Conservation (phyloP, 495 filamentous ascomycete genomes). For the Penicillium egyptiacum region DNA sequence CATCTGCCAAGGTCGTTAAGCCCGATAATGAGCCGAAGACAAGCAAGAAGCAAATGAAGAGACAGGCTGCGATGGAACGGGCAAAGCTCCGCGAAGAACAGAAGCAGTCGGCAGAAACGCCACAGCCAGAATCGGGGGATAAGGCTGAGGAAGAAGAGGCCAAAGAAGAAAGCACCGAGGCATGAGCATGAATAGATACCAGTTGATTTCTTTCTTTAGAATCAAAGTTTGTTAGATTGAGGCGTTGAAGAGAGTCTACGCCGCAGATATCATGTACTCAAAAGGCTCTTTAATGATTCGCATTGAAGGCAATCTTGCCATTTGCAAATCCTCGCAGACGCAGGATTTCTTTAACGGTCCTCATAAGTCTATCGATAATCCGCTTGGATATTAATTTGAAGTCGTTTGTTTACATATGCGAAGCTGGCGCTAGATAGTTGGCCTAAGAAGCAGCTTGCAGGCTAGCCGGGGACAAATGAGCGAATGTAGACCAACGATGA, state of each 20-base stretch:
- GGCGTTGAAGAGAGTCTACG: neutral
- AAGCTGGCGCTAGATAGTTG: neutral
- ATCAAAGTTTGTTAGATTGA: too few relatives aligned
- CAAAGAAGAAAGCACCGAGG: constrained; percentile 14
- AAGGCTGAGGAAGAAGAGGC: constrained; percentile 19
- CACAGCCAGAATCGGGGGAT: constrained; percentile 25
- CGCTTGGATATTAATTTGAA: too few relatives aligned
- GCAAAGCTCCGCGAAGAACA: constrained; percentile 35
- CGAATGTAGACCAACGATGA: neutral
- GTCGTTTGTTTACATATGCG: too few relatives aligned
- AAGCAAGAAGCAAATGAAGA: constrained; percentile 55
- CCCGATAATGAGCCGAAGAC: constrained; percentile 38
- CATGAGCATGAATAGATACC: constrained; percentile 10
- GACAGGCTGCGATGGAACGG: constrained; percentile 38
- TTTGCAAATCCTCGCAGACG: too few relatives aligned
- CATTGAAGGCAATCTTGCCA: neutral
- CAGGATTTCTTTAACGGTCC: too few relatives aligned
- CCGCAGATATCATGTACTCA: neutral
- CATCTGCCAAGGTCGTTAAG: constrained; percentile 38
- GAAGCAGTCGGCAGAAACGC: constrained; percentile 49
- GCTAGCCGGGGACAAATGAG: neutral
- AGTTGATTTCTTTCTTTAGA: constrained; percentile 2
- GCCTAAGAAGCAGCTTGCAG: neutral
- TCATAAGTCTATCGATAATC: too few relatives aligned
- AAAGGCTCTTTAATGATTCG: neutral